Base-by-base conservation (phyloP, 2,329 filamentous ascomycete species). In the Capronia americana region DNA sequence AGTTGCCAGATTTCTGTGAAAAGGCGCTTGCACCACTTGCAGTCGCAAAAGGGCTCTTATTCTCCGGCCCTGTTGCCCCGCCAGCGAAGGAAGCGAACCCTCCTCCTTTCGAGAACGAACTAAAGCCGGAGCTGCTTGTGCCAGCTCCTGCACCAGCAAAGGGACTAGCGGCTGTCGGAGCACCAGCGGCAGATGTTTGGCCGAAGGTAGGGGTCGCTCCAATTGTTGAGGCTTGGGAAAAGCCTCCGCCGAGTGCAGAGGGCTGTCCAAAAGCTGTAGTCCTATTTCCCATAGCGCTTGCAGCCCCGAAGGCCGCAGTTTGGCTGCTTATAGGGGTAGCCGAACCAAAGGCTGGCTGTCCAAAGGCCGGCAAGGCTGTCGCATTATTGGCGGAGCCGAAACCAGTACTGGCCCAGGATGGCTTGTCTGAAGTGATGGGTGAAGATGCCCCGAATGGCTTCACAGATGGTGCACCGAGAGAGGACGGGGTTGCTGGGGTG, bases 311-410 rank as follows among this genome's bases (percentile, higher is more conserved):
- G 10, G 73, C 58, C 10, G 73, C 68, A 14, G 68, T 56, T 48
- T 73, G 56, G 24, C 62, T 59, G 7, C 70, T 64, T 5, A 70
- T 59, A 46, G 74, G 69, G 34, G 76, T 75, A 0, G 78, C 70
- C 0, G 74, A 70, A 50, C 76, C 79, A 70, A 82, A 81, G 3
- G 74, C 70, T 34, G 75, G 70, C 5, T 71, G 72, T 20, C 69
- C 71, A 54, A 72, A 70, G 6, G 50, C 54, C 14, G 70, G 55
- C 26, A 57, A 14, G 20, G 69, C 55, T 59, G 67, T 57, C 20
- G 34, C 34, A 24, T 41, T 38, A 7, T 30, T 41, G 24, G 61
- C 41, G 11, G 61, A 61, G 46, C 65, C 67, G 68, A 76, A 75
- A 17, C 73, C 73, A 28, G 67, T 66, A 48, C 60, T 65, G 11